phyloP scores from a whole-genome alignment of 805 yeast species.

The Ogataea henricii region DNA sequence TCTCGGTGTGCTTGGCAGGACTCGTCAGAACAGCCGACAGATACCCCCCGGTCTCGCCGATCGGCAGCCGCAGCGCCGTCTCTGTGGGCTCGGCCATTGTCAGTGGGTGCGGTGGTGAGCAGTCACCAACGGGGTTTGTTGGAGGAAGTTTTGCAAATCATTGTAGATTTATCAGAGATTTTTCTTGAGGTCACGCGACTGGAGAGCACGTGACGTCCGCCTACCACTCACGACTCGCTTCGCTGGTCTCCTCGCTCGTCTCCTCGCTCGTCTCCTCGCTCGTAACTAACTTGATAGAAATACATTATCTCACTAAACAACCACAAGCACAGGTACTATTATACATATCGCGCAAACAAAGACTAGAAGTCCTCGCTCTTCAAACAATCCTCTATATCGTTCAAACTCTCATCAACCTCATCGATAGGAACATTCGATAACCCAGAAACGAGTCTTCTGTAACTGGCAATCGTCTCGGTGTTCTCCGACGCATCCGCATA shows the following conservation, averaged over 20 bases:
- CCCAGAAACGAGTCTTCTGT: conserved; percentile 65
- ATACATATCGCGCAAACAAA: conserved; percentile 4
- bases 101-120: too few relatives aligned
- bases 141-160: too few relatives aligned
- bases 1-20: too few relatives aligned
- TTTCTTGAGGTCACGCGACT: too few relatives aligned
- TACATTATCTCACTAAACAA: background rate
- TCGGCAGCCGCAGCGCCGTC: conserved; percentile 13
- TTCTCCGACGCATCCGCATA: conserved; percentile 43
- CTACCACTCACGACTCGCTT: too few relatives aligned
- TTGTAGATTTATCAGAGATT: too few relatives aligned
- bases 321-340: background rate
- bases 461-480: conserved; percentile 61
- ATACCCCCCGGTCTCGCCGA: conserved; percentile 7
- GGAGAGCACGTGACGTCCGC: too few relatives aligned
- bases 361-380: conserved; percentile 23
- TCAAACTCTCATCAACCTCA: conserved; percentile 67
- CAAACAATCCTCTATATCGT: conserved; percentile 50
- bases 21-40: conserved; percentile 24
- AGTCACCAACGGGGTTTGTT: too few relatives aligned
- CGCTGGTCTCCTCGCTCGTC: too few relatives aligned
- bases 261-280: too few relatives aligned
- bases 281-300: too few relatives aligned
- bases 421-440: conserved; percentile 68
- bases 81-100: conserved; percentile 9